These are phyloP conservation scores for Spathaspora sp. DNA, from an alignment of 805 yeast genomes.

Conservation along the genomic window DNA sequence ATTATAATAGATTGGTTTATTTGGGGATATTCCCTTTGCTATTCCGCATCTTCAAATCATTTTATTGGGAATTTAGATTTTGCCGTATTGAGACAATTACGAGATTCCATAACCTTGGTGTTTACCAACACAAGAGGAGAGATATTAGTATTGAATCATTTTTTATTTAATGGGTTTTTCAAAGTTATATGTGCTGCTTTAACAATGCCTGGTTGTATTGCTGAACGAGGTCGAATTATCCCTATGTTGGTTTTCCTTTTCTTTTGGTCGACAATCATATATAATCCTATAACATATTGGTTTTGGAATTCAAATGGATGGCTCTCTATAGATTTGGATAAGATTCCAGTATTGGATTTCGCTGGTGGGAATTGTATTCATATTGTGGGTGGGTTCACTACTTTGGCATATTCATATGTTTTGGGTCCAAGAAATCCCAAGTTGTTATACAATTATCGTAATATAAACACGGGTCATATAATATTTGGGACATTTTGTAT, in stretches of 20 bases:
- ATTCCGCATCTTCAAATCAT: constrained; percentile 27
- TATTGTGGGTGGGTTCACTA: constrained; percentile 43
- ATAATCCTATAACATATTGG: constrained; percentile 44
- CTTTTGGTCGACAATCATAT: constrained; percentile 37
- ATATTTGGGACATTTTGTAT: constrained; percentile 31
- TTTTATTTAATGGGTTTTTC: constrained; percentile 37
- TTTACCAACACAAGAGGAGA: constrained; percentile 38
- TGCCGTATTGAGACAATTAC: constrained; percentile 26
- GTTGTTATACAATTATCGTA: constrained; percentile 31
- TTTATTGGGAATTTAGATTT: constrained; percentile 33
- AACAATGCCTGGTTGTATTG: constrained; percentile 42
- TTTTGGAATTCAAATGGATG: constrained; percentile 43
- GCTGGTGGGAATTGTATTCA: constrained; percentile 46
- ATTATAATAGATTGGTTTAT: constrained; percentile 41
- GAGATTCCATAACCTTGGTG: constrained; percentile 11
- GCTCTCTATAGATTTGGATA: constrained; percentile 30
- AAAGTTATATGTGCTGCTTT: constrained; percentile 36
- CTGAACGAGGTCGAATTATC: constrained; percentile 39
- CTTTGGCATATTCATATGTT: constrained; percentile 39
- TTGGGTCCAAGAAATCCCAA: constrained; percentile 42
- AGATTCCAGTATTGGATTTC: constrained; percentile 39
- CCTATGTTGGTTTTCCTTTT: constrained; percentile 40
- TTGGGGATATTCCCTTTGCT: constrained; percentile 43
- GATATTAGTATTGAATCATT: constrained; percentile 32
- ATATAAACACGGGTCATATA: constrained; percentile 31